These are phyloP conservation scores for Herpomyces periplanetae DNA, from an alignment of 2,329 filamentous ascomycete genomes.

Conservation along the genomic window DNA sequence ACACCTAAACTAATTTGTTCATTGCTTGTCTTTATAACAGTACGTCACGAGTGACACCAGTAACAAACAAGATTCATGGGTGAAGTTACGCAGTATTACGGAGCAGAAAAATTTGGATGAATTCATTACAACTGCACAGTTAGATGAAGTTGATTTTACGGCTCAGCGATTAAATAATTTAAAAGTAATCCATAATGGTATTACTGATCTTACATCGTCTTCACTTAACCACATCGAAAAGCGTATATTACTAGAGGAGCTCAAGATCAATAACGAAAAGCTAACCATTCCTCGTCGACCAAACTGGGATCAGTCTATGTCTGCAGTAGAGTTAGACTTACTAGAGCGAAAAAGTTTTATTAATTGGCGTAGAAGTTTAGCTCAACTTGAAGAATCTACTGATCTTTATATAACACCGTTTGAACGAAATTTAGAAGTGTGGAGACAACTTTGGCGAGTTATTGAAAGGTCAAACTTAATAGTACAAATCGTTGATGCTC, in stretches of 20 bases:
- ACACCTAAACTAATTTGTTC: no score
- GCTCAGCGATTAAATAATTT: slow-evolving; percentile 97
- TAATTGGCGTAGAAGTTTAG: slow-evolving; percentile 55
- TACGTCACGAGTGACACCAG: slow-evolving; percentile 86
- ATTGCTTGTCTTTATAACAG: no score
- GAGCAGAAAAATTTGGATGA: slow-evolving; percentile 88
- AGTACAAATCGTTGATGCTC: slow-evolving; percentile 88
- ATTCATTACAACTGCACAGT: slow-evolving; percentile 70
- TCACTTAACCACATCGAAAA: no score
- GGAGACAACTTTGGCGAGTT: slow-evolving; percentile 88
- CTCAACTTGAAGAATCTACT: slow-evolving; percentile 67
- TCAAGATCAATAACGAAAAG: slow-evolving; percentile 32
- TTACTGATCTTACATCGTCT: slow-evolving; percentile 47
- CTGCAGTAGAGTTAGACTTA: slow-evolving; percentile 35
- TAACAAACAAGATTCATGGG: slow-evolving; percentile 64
- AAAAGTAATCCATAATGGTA: slow-evolving; percentile 95
- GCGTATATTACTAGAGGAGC: slow-evolving; percentile 32
- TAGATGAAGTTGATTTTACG: slow-evolving; percentile 94
- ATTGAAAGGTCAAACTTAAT: slow-evolving; percentile 83
- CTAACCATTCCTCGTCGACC: slow-evolving; percentile 68
- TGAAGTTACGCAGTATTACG: slow-evolving; percentile 96
- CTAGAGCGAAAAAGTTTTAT: slow-evolving; percentile 43
- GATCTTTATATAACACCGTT: slow-evolving; percentile 92
- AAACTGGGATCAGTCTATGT: slow-evolving; percentile 52
- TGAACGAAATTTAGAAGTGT: slow-evolving; percentile 83